phyloP scores from a whole-genome alignment of 176 grass and related monocot genomes.

The Stipa capillata region DNA sequence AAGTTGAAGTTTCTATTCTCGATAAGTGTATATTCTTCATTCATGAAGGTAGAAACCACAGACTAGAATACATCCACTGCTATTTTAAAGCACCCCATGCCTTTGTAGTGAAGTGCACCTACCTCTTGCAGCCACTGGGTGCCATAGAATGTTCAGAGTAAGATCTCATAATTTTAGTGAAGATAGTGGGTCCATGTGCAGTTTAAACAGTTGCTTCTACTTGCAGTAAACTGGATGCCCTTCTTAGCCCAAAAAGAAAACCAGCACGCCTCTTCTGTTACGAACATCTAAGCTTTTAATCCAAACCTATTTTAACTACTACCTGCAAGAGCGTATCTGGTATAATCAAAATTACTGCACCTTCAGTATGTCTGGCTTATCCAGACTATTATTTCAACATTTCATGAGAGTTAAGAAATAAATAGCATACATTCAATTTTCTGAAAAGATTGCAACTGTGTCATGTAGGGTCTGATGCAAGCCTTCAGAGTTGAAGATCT shows the following conservation, averaged over 20 bases:
- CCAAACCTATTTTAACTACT: not conserved
- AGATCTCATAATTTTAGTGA: not conserved
- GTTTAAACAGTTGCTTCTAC: not conserved
- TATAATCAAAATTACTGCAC: not conserved
- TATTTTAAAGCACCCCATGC: not conserved
- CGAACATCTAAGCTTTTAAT: not conserved
- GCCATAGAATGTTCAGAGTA: not conserved
- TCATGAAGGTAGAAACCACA: not conserved
- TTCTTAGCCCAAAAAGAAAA: slow-evolving; percentile 11
- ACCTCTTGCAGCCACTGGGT: not conserved
- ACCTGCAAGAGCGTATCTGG: not conserved
- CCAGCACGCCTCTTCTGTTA: not conserved
- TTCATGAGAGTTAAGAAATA: not conserved
- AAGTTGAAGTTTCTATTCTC: slow-evolving; percentile 10
- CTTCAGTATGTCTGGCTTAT: not conserved
- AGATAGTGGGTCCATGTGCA: not conserved
- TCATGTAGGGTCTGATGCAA: slow-evolving; percentile 75
- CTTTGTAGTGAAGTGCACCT: not conserved
- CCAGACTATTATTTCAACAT: not conserved
- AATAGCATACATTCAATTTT: slow-evolving; percentile 10
- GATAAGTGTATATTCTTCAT: slow-evolving; percentile 8
- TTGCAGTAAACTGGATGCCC: not conserved
- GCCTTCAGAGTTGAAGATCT: slow-evolving; percentile 97
- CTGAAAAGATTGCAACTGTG: not conserved
- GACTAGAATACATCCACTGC: not conserved